phyloP scores from a whole-genome alignment of 306 rosid species.

The Phaseolus lunatus region DNA sequence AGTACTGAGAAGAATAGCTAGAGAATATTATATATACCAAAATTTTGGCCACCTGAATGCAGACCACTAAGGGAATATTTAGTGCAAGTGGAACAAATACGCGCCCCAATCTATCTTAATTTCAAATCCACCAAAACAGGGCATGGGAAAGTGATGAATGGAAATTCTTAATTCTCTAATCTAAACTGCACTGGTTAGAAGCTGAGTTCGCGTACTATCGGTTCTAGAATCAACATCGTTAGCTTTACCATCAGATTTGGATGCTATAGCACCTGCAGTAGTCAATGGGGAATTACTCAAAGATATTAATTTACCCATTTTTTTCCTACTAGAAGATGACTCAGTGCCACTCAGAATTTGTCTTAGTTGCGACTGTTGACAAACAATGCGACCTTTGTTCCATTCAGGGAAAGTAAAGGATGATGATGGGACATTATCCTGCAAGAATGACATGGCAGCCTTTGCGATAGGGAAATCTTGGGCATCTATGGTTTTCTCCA shows the following conservation, averaged over 20 bases:
- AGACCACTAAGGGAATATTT: slow-evolving; percentile 39
- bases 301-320: slow-evolving; percentile 56
- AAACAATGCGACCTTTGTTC: slow-evolving; percentile 92
- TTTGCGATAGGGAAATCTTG: slow-evolving; percentile 73
- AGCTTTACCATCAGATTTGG: slow-evolving; percentile 57
- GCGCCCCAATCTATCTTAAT: slow-evolving; percentile 41
- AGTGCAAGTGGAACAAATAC: slow-evolving; percentile 41
- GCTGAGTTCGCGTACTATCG: slow-evolving; percentile 67
- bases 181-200: slow-evolving; percentile 71
- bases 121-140: slow-evolving; percentile 49
- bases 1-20: slow-evolving; percentile 22
- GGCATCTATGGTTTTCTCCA: slow-evolving; percentile 67
- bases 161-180: slow-evolving; percentile 53
- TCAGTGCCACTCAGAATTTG: slow-evolving; percentile 63
- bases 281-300: slow-evolving; percentile 63
- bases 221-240: slow-evolving; percentile 64
- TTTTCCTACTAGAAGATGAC: slow-evolving; percentile 59
- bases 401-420: slow-evolving; percentile 76
- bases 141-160: slow-evolving; percentile 45
- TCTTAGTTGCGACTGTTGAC: slow-evolving; percentile 82
- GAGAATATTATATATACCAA: slow-evolving; percentile 36
- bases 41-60: slow-evolving; percentile 51
- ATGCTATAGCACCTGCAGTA: slow-evolving; percentile 53
- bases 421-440: slow-evolving; percentile 65
- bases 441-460: slow-evolving; percentile 78